Conservation (phyloP, 2,329 filamentous ascomycete genomes). For the Fusarium nodosum region DNA sequence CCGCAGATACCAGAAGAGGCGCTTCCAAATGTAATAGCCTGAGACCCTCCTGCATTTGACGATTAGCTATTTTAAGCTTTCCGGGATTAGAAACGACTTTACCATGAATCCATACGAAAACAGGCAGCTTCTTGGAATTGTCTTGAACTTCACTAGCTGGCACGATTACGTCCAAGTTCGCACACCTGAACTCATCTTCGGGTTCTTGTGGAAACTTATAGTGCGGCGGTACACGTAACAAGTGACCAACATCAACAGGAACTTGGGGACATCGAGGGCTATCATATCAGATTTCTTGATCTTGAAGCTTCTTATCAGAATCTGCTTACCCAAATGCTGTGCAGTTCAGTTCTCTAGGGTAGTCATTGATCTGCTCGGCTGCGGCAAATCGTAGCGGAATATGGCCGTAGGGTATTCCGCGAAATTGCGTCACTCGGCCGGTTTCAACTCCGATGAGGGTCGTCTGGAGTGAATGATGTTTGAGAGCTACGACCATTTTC, state of each 20-base stretch:
- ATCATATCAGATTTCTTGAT: rapidly evolving
- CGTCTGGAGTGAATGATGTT: neutral
- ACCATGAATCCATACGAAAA: conserved; percentile 63
- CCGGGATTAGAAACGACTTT: rapidly evolving
- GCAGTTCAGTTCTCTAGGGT: conserved; percentile 5
- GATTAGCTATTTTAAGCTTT: neutral
- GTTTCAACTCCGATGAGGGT: neutral
- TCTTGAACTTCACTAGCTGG: conserved; percentile 31
- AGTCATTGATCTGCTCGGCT: neutral
- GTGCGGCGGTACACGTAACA: conserved; percentile 59
- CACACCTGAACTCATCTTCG: conserved; percentile 60
- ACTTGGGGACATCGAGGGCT: conserved; percentile 60
- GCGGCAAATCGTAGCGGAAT: conserved; percentile 14
- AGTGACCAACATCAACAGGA: conserved; percentile 57
- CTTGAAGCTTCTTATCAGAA: rapidly evolving
- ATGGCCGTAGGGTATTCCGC: conserved; percentile 13
- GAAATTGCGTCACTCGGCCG: conserved; percentile 5
- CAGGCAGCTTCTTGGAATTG: conserved; percentile 49
- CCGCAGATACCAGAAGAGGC: conserved; percentile 59
- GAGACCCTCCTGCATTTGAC: conserved; percentile 54
- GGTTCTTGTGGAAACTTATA: conserved; percentile 37
- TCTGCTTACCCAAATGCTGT: conserved; percentile 3
- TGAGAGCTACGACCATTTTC: neutral
- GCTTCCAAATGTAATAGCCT: conserved; percentile 60
- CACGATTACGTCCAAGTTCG: conserved; percentile 58